Evolutionary conservation across 2,329 filamentous ascomycete genomes (phyloP).

Genomic region (Sclerotinia trifoliorum): DNA sequence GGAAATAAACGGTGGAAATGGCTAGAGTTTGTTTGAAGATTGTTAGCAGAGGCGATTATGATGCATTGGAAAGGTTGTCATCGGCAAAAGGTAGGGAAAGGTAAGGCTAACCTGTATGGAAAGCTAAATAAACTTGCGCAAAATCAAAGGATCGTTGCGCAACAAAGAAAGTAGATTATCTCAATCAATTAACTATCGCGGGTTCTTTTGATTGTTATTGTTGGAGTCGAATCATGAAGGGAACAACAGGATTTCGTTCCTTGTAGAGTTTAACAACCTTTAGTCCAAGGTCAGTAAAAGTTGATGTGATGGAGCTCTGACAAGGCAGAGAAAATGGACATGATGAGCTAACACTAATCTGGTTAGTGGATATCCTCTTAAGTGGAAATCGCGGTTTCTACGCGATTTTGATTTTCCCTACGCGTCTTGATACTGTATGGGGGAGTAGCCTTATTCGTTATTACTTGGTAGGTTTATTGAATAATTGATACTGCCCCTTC

Average conservation of each 20-base stretch:
- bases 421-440: background rate
- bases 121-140: constrained; percentile 6
- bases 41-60: background rate
- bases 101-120: background rate
- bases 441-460: too few relatives aligned
- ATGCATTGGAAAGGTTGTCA: background rate
- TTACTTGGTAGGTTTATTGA: too few relatives aligned
- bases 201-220: background rate
- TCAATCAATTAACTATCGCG: background rate
- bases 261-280: background rate
- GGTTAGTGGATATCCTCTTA: background rate
- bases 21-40: background rate
- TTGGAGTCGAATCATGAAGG: background rate
- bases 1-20: background rate
- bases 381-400: constrained; percentile 19
- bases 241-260: background rate
- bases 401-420: constrained; percentile 9
- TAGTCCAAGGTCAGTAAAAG: background rate
- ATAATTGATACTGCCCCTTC: background rate
- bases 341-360: background rate
- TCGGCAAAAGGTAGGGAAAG: background rate
- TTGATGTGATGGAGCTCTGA: constrained; percentile 1
- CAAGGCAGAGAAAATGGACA: constrained; percentile 2
- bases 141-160: constrained; percentile 10
- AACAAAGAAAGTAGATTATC: constrained; percentile 12